Evolutionary conservation across 129 eudicot species (phyloP), one percentile per base, ranked within the genome.

Genomic region (Apium graveolens): DNA sequence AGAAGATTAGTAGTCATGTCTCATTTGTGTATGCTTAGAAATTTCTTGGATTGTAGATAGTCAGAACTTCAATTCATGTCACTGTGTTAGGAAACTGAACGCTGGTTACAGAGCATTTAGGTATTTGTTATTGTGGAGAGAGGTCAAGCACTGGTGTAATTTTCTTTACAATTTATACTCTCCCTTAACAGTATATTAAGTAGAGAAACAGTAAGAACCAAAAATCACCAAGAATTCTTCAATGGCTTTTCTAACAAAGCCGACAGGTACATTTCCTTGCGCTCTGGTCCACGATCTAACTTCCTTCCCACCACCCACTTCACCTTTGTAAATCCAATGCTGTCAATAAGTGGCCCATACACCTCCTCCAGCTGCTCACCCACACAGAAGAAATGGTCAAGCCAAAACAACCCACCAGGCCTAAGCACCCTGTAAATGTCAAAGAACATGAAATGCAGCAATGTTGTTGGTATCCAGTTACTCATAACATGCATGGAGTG

Each of bases 321-420:
- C 79, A 86, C 77, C 76, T 85, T 88, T 6, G 76, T 65, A 74
- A 91, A 88, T 9, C 96, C 90, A 37, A 88, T 78, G 74, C 91
- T 88, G 77, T 85, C 88, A 8, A 88, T 44, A 63, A 91, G 82
- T 13, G 96, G 93, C 69, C 44, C 72, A 69, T 91, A 88, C 45
- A 83, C 45, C 65, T 78, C 82, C 76, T 88, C 86, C 78, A 86
- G 74, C 84, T 91, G 88, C 31, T 86, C 88, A 21, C 82, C 87
- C n/a, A 80, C 81, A 60, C 93, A 86, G 83, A 91, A 88, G 80
- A 91, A 86, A 83, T 85, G 91, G 72, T 88, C 93, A 20, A 88
- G 88, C 96, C 96, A 91, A 78, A 91, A 90, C 86, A 90, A 32
- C 32, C 96, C 96, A 27, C 96, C 93, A 2, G 96, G 96, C 83